Evolutionary conservation across 352 stramenopile genomes (phyloP).

Genomic region (Phytophthora cajani): DNA sequence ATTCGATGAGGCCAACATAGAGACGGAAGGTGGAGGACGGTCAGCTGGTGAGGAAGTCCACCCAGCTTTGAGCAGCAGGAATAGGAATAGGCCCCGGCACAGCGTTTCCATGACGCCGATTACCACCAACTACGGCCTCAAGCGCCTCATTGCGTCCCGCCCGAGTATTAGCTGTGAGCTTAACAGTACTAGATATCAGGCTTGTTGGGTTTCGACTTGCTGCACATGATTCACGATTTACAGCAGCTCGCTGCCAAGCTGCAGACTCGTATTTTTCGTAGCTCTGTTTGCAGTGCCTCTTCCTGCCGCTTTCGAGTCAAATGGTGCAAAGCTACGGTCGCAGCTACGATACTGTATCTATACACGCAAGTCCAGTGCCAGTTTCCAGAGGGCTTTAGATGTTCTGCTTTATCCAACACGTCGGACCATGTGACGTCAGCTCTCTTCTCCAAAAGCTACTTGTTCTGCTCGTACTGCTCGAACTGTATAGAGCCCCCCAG

Average conservation of each 20-base stretch:
- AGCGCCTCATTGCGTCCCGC: not conserved
- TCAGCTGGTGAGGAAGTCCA: not conserved
- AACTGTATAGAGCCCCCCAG: constrained; percentile 10
- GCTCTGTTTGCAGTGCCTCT: not conserved
- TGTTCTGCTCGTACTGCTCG: too few relatives aligned
- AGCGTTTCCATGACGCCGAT: constrained; percentile 3
- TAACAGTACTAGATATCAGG: too few relatives aligned
- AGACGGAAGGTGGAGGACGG: not conserved
- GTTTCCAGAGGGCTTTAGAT: not conserved
- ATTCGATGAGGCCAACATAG: not conserved
- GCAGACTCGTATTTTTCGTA: not conserved
- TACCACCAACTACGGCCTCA: not conserved
- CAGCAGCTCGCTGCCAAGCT: too few relatives aligned
- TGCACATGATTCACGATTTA: not conserved
- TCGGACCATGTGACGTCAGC: too few relatives aligned
- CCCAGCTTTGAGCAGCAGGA: constrained; percentile 3
- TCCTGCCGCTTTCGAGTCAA: constrained; percentile 1
- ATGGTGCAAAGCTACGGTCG: constrained; percentile 13
- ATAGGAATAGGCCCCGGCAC: constrained; percentile 10
- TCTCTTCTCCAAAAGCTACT: too few relatives aligned
- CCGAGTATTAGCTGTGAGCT: too few relatives aligned
- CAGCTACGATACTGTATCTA: not conserved
- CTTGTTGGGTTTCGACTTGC: not conserved
- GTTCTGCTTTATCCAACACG: not conserved
- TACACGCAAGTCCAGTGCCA: not conserved